Percentiles rank a stretch among this genome's conserved stretches.
Conservation (phyloP, 2,329 filamentous ascomycete species). For the Colletotrichum aenigma region DNA sequence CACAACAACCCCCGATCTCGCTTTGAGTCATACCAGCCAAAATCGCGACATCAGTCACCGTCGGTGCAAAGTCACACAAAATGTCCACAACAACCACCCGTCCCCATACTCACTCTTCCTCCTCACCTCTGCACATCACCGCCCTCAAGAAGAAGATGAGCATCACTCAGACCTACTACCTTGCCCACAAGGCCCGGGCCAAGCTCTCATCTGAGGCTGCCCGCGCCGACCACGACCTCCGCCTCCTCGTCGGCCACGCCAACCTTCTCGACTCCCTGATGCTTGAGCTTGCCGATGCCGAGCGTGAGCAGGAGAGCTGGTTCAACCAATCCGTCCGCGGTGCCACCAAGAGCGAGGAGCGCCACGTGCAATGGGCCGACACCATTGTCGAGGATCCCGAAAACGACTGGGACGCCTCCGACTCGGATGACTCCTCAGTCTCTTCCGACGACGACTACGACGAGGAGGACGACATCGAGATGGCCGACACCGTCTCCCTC, state of each 20-base stretch:
- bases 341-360: conserved; percentile 60
- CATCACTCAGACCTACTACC: conserved; percentile 97
- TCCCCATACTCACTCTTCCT: conserved; percentile 34
- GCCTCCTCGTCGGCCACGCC: conserved; percentile 94
- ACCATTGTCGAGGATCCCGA: conserved; percentile 74
- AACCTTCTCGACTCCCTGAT: conserved; percentile 97
- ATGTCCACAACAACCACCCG: conserved; percentile 32
- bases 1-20: conserved; percentile 14
- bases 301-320: conserved; percentile 95
- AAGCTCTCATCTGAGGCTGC: conserved; percentile 95
- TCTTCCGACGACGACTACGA: conserved; percentile 52
- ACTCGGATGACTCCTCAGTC: conserved; percentile 40
- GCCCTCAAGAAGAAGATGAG: conserved; percentile 79
- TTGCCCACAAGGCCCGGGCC: conserved; percentile 92
- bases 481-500: conserved; percentile 52
- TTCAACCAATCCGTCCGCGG: conserved; percentile 92
- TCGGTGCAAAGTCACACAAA: conserved; percentile 25
- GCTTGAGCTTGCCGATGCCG: conserved; percentile 88
- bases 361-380: conserved; percentile 89
- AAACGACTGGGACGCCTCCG: conserved; percentile 73
- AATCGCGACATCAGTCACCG: conserved; percentile 21
- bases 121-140: conserved; percentile 42
- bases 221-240: conserved; percentile 90
- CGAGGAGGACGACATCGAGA: conserved; percentile 60
- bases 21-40: conserved; percentile 21